Evolutionary conservation across 768 basidiomycete genomes (phyloP).

Genomic region (Lactarius trivialis): DNA sequence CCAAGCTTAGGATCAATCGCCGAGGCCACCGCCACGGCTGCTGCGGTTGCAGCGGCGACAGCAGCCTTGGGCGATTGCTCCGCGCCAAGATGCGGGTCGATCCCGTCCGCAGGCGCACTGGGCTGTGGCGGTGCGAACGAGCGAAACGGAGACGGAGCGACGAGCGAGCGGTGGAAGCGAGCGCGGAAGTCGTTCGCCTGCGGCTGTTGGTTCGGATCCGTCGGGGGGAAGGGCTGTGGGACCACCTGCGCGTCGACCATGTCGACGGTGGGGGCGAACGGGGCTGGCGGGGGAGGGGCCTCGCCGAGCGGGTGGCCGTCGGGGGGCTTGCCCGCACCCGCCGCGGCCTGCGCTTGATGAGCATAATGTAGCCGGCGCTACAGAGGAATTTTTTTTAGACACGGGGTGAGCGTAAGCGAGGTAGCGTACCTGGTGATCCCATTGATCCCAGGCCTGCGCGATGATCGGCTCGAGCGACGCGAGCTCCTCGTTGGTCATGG

Average conservation of each 20-base stretch:
- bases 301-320: conserved; percentile 27
- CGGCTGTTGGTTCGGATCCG: conserved; percentile 25
- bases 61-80: conserved; percentile 9
- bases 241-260: conserved; percentile 22
- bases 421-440: conserved; percentile 63
- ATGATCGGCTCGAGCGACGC: conserved; percentile 72
- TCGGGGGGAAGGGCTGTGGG: conserved; percentile 19
- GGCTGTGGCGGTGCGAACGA: conserved; percentile 24
- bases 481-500: conserved; percentile 74
- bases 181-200: conserved; percentile 53
- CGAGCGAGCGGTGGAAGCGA: conserved; percentile 56
- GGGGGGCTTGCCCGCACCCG: conserved; percentile 26
- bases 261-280: conserved; percentile 18
- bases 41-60: conserved; percentile 7
- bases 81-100: conserved; percentile 24
- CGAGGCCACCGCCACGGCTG: not conserved
- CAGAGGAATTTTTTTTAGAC: too few relatives aligned
- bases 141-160: conserved; percentile 55
- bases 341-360: conserved; percentile 27
- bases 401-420: not conserved
- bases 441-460: conserved; percentile 80
- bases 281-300: conserved; percentile 21
- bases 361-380: conserved; percentile 46
- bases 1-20: conserved; percentile 31
- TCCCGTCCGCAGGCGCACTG: conserved; percentile 19